Evolutionary conservation across 495 filamentous ascomycete species (phyloP).

Genomic region (Durotheca rogersii): DNA sequence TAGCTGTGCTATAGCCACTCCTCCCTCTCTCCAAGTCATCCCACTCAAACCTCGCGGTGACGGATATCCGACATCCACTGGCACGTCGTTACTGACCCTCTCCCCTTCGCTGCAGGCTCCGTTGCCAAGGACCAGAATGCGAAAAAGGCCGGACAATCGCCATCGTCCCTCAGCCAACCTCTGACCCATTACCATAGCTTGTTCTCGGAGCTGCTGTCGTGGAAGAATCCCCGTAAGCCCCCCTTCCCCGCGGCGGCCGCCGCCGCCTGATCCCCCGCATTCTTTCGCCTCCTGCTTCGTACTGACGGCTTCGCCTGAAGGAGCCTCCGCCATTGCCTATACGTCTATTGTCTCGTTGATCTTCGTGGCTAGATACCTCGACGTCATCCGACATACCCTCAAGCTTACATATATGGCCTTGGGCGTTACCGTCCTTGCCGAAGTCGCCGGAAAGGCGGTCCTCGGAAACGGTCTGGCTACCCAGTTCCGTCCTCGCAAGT

Average conservation of each 20-base stretch:
- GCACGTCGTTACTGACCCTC: slow-evolving; percentile 33
- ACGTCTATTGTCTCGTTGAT: slow-evolving; percentile 72
- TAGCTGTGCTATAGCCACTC: slow-evolving; percentile 22
- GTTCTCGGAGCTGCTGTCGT: slow-evolving; percentile 82
- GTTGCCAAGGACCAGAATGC: slow-evolving; percentile 70
- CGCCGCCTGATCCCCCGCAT: neutral
- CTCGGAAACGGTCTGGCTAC: slow-evolving; percentile 77
- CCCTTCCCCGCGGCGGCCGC: slow-evolving; percentile 15
- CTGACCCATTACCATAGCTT: slow-evolving; percentile 96
- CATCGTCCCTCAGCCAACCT: slow-evolving; percentile 76
- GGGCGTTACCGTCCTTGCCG: slow-evolving; percentile 69
- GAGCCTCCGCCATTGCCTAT: slow-evolving; percentile 86
- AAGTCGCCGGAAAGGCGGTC: slow-evolving; percentile 72
- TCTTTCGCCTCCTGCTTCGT: slow-evolving; percentile 42
- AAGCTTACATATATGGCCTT: slow-evolving; percentile 72
- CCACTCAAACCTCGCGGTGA: too few species aligned
- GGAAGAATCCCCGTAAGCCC: slow-evolving; percentile 55
- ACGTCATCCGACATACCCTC: slow-evolving; percentile 83
- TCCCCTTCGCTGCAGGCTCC: slow-evolving; percentile 55
- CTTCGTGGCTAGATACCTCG: slow-evolving; percentile 85
- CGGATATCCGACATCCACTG: slow-evolving; percentile 24
- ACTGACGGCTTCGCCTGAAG: slow-evolving; percentile 39
- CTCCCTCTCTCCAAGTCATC: slow-evolving; percentile 14
- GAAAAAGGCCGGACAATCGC: slow-evolving; percentile 69
- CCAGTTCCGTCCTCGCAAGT: slow-evolving; percentile 84